Base-by-base conservation (phyloP, 2,329 filamentous ascomycete species). In the Graphilbum ipis-grandicollis region DNA sequence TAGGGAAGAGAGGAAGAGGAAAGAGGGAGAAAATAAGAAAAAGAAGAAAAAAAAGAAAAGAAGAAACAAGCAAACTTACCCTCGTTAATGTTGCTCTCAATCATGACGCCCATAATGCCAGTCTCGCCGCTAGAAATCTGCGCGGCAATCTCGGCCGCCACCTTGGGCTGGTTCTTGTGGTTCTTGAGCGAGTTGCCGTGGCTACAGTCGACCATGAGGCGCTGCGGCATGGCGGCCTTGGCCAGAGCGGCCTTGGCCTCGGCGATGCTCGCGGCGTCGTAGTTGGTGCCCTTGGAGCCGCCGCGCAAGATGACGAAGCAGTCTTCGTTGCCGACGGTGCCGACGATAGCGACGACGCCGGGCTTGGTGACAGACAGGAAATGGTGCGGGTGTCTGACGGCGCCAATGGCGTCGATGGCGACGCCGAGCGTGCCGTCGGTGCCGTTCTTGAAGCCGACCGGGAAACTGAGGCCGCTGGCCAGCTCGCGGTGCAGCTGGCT, bases 401-500 rank as follows among this genome's bases (percentile, higher is more conserved):
- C 83, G 43, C 86, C 85, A 55, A 96, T 93, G 35, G 90, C 90
- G 54, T 98, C 90, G 48, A 96, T 83, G 12, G 90, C 86, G 4
- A 96, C 86, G 39, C 77, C 72, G 34, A 96, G 63, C 9, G 78
- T 79, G 36, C 90, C 90, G 55, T 98, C 90, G 23, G 90, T 98
- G 45, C 90, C 90, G 59, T 98, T 98, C 72, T 98, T 98, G 79
- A 98, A 98, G 36, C 90, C 90, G 10, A 98, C 85, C 2, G 90
- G 90, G 79, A 94, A 96, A 48, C 81, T 92, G 26, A 96, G 67
- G 52, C 90, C 90, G 37, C 81, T 90, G 18, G 90, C 88, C 44
- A 98, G 65, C 60, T 98, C 90, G 39, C 90, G 78, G 59, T 98
- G 90, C 43, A 96, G 68, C 63, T 98, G 90, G 36, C 79, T 86